These are phyloP conservation scores for Starmerella stigmatis DNA, from an alignment of 805 yeast species.

Conservation along the genomic window DNA sequence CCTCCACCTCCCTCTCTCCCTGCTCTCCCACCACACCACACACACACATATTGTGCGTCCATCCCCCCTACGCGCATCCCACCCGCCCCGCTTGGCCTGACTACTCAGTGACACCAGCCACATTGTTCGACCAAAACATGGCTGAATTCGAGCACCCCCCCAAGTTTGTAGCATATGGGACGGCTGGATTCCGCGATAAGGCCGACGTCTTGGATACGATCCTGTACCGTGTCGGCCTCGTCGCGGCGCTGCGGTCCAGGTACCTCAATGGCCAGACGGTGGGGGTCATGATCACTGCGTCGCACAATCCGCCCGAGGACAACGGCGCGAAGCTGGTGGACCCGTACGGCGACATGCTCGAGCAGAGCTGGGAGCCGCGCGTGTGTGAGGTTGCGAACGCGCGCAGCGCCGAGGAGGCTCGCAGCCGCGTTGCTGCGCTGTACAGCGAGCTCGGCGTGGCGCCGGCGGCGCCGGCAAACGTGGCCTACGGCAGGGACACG, in stretches of 20 bases:
- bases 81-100: too few relatives aligned
- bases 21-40: too few relatives aligned
- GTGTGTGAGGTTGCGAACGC: constrained; percentile 78
- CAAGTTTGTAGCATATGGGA: constrained; percentile 59
- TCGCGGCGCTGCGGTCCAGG: constrained; percentile 77
- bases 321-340: constrained; percentile 92
- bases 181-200: constrained; percentile 87
- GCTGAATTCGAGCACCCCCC: constrained; percentile 16
- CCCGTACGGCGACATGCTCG: constrained; percentile 85
- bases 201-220: constrained; percentile 66
- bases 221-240: constrained; percentile 68
- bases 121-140: not conserved
- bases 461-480: constrained; percentile 35
- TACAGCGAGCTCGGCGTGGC: constrained; percentile 40
- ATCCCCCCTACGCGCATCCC: too few relatives aligned
- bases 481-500: constrained; percentile 76
- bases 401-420: constrained; percentile 38
- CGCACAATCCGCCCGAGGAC: constrained; percentile 86
- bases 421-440: constrained; percentile 33
- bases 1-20: too few relatives aligned
- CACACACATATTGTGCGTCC: too few relatives aligned
- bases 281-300: constrained; percentile 96
- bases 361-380: constrained; percentile 66
- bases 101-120: not conserved
- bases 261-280: constrained; percentile 54